phyloP scores from a whole-genome alignment of 441 rosid species.

The Macaranga tanarius region DNA sequence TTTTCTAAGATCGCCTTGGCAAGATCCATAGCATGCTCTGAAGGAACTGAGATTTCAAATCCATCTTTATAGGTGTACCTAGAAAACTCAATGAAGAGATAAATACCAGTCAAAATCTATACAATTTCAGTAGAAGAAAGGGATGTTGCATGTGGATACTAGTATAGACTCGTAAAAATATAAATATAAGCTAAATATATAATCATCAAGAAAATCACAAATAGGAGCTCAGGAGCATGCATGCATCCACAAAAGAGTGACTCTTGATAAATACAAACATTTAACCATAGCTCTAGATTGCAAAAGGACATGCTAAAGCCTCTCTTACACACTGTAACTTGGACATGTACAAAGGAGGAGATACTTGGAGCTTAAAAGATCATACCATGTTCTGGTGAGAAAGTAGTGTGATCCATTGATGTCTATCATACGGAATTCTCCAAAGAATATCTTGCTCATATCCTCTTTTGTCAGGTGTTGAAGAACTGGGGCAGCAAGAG shows the following conservation, averaged over 20 bases:
- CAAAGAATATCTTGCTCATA: conserved; percentile 86
- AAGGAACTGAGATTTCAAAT: conserved; percentile 94
- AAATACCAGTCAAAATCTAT: conserved; percentile 2
- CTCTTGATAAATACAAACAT: not conserved
- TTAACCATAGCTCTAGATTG: not conserved
- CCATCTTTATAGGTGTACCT: conserved; percentile 98
- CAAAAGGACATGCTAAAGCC: conserved; percentile 1
- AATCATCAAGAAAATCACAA: not conserved
- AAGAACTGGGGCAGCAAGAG: conserved; percentile 87
- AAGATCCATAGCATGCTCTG: conserved; percentile 76
- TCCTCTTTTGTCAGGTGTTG: conserved; percentile 85
- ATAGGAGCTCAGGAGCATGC: too few relatives aligned
- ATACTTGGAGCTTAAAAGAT: not conserved
- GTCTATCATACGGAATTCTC: conserved; percentile 75
- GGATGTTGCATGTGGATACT: not conserved
- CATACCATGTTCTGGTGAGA: conserved; percentile 90
- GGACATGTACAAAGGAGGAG: not conserved
- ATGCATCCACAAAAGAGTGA: not conserved
- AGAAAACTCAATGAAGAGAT: conserved; percentile 21
- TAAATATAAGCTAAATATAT: not conserved
- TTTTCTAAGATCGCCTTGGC: conserved; percentile 91
- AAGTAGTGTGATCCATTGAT: conserved; percentile 78
- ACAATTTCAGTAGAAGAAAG: not conserved
- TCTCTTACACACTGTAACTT: not conserved
- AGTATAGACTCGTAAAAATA: not conserved